phyloP scores from a whole-genome alignment of 257 asterid genomes.

The Anisodus tanguticus region DNA sequence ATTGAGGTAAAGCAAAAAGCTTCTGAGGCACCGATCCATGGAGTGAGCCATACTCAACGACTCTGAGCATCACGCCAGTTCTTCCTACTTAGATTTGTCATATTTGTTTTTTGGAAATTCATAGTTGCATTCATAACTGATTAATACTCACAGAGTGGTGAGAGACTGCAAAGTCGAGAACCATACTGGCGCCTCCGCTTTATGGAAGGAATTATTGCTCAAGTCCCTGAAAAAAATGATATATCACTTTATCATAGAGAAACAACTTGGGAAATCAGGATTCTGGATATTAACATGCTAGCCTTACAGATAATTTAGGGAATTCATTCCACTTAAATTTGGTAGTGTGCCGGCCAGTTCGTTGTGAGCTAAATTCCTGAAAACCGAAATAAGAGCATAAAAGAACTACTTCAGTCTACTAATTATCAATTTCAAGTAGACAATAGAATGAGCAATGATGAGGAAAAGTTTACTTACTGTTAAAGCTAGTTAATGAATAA shows the following conservation, averaged over 20 bases:
- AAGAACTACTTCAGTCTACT: background rate
- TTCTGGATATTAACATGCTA: background rate
- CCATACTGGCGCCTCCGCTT: conserved; percentile 77
- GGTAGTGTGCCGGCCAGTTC: conserved; percentile 71
- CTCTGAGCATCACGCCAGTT: conserved; percentile 50
- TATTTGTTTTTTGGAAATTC: conserved; percentile 17
- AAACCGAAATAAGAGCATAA: conserved; percentile 7
- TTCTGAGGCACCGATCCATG: conserved; percentile 73
- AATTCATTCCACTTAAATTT: conserved; percentile 72
- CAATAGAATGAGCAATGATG: background rate
- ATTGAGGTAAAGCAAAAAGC: conserved; percentile 72
- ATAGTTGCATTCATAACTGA: background rate
- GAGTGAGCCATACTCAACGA: conserved; percentile 80
- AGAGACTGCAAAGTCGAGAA: conserved; percentile 71
- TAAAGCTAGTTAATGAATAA: no score
- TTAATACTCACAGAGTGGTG: conserved; percentile 75
- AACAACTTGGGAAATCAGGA: background rate
- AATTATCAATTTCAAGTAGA: background rate
- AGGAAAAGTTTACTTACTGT: no score
- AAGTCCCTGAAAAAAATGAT: conserved; percentile 60
- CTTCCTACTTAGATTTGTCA: conserved; percentile 34
- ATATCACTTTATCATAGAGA: background rate
- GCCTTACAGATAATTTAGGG: conserved; percentile 81
- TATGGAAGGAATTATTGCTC: conserved; percentile 82
- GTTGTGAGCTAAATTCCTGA: conserved; percentile 88